Conservation (phyloP, 345 rosid species). For the Corchorus olitorius region DNA sequence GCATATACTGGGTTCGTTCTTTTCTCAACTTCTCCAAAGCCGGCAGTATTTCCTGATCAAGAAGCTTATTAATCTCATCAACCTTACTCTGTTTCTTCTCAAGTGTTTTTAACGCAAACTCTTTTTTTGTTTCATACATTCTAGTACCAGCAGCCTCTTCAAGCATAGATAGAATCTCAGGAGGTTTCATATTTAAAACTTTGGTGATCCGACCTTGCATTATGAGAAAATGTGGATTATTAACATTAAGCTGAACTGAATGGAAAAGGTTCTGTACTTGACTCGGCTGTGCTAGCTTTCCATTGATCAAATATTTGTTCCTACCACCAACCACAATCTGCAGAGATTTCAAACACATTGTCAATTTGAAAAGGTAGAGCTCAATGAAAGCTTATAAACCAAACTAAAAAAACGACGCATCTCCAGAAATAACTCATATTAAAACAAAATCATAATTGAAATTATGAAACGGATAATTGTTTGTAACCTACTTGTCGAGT, state of each 20-base stretch:
- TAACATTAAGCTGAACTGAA: conserved; percentile 96
- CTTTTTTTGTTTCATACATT: conserved; percentile 98
- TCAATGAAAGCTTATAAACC: neutral
- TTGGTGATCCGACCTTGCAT: conserved; percentile 99
- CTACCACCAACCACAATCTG: conserved; percentile 96
- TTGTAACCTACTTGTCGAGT: conserved; percentile 72
- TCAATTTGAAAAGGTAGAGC: neutral
- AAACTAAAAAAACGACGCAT: neutral
- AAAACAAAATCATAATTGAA: neutral
- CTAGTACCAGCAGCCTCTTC: conserved; percentile 99
- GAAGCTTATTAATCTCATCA: conserved; percentile 91
- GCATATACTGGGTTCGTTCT: conserved; percentile 91
- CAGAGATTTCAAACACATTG: conserved; percentile 7
- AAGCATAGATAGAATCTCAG: conserved; percentile 94
- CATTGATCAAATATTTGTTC: conserved; percentile 78
- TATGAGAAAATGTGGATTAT: conserved; percentile 98
- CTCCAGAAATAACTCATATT: neutral
- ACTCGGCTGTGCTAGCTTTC: conserved; percentile 75
- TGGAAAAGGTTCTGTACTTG: conserved; percentile 96
- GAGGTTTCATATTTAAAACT: conserved; percentile 97
- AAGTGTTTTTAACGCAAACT: conserved; percentile 83
- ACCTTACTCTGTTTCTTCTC: conserved; percentile 97
- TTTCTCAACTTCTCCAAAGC: conserved; percentile 92
- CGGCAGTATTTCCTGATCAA: conserved; percentile 85
- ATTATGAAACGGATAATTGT: neutral